Conservation (phyloP, 169 alveolate species). For the Babesia caballi region DNA sequence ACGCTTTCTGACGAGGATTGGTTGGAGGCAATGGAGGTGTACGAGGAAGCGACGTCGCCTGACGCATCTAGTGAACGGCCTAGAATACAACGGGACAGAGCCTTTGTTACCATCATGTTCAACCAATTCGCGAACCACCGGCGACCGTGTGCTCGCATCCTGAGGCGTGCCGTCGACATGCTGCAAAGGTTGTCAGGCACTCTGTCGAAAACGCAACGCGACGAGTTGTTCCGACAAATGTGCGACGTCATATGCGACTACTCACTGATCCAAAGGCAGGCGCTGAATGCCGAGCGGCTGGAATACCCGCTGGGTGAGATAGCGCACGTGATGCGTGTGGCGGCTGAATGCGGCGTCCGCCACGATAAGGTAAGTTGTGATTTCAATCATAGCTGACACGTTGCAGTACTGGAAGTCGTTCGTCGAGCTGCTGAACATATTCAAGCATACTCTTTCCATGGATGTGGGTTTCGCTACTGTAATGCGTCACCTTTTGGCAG, state of each 20-base stretch:
- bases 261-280: conserved; percentile 1
- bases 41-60: background rate
- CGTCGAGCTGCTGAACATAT: conserved; percentile 6
- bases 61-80: background rate
- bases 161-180: background rate
- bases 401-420: conserved; percentile 31
- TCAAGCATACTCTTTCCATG: conserved; percentile 38
- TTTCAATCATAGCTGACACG: background rate
- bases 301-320: conserved; percentile 2
- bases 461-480: conserved; percentile 2
- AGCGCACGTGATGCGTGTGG: background rate
- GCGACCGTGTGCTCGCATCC: background rate
- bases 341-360: conserved; percentile 1
- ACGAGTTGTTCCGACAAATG: background rate
- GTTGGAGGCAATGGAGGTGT: conserved; percentile 10
- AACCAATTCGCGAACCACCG: background rate
- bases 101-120: background rate
- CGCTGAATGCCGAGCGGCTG: conserved; percentile 19
- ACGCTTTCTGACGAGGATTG: background rate
- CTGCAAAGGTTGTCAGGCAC: background rate
- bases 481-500: background rate
- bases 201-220: background rate
- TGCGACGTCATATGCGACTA: conserved; percentile 4
- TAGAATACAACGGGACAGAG: background rate
- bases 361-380: background rate